phyloP scores from a whole-genome alignment of 2,329 filamentous ascomycete species.

The Drechslerella coelobrocha region DNA sequence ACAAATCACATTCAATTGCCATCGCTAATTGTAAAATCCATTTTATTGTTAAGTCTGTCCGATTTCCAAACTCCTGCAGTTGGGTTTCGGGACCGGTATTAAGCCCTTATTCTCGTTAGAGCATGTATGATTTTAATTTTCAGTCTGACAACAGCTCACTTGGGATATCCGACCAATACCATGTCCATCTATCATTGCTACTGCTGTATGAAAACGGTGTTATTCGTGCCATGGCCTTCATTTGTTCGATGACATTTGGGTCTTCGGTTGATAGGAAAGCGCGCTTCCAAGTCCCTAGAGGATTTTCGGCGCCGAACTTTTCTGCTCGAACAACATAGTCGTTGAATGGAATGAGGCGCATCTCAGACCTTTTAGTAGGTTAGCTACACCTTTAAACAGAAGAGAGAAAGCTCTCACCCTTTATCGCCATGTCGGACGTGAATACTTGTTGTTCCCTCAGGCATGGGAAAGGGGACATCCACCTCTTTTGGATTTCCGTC shows the following conservation, averaged over 20 bases:
- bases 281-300: constrained; percentile 46
- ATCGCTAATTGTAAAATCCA: constrained; percentile 54
- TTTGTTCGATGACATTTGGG: constrained; percentile 47
- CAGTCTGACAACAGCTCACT: constrained; percentile 21
- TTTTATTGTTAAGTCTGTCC: constrained; percentile 54
- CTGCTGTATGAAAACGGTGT: constrained; percentile 36
- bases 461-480: constrained; percentile 51
- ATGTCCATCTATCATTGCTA: constrained; percentile 51
- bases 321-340: constrained; percentile 50
- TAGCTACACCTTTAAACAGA: background rate
- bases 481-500: constrained; percentile 28
- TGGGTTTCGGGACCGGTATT: constrained; percentile 52
- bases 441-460: constrained; percentile 52
- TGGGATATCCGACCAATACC: constrained; percentile 53
- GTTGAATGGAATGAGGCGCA: constrained; percentile 51
- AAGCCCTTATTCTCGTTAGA: constrained; percentile 32
- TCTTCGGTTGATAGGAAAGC: constrained; percentile 54
- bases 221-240: constrained; percentile 49
- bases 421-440: constrained; percentile 53
- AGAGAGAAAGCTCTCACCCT: constrained; percentile 15
- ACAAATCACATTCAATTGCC: constrained; percentile 53
- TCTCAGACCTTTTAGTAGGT: constrained; percentile 39
- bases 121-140: background rate
- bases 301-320: constrained; percentile 50
- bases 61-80: constrained; percentile 52